Base-by-base conservation (phyloP, 495 filamentous ascomycete genomes). In the Aspergillus bridgeri region DNA sequence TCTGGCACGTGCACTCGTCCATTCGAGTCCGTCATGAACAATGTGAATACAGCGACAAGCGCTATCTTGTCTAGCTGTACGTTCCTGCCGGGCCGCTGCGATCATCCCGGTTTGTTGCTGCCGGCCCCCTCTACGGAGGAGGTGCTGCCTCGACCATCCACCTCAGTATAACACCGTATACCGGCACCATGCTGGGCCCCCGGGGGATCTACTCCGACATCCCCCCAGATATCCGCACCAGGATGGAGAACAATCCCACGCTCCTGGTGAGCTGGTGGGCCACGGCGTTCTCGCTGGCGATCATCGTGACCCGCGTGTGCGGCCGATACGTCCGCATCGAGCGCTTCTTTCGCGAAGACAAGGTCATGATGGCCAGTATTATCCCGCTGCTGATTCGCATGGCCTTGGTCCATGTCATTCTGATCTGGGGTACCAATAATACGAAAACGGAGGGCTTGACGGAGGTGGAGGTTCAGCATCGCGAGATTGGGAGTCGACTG, bases 221-320 rank as follows among this genome's bases (percentile, higher is more conserved):
- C 11, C 83, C 86, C 8, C 89, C 89, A 48, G 76, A 79, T 52
- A 73, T 79, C 51, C 81, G 79, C 59, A 72, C 79, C 60, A 74
- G 65, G 48, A 27, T 65, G 9, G 65, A 86, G 25, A 81, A 90
- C 72, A 87, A 90, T 59, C 85, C 90, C 21, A 91, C 89, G 0
- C 80, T 98, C 43, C 78, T 97, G 53, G 90, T 94, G 64, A 92
- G 89, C 67, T 97, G 91, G 89, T 96, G 94, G 94, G 90, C 90
- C 57, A 95, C 91, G 7, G 76, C 75, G 6, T 94, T 95, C 66
- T 89, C 91, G 29, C 73, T 91, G 48, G 80, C 82, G 42, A 89
- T 96, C 59, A 96, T 98, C 58, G 57, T 91, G 18, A 77, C 90
- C 27, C 83, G 94, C 0, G 69, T 96, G 9, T 72, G 67, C 54